Conservation (phyloP, 352 stramenopile species). For the Aphanomyces cochlioides region DNA sequence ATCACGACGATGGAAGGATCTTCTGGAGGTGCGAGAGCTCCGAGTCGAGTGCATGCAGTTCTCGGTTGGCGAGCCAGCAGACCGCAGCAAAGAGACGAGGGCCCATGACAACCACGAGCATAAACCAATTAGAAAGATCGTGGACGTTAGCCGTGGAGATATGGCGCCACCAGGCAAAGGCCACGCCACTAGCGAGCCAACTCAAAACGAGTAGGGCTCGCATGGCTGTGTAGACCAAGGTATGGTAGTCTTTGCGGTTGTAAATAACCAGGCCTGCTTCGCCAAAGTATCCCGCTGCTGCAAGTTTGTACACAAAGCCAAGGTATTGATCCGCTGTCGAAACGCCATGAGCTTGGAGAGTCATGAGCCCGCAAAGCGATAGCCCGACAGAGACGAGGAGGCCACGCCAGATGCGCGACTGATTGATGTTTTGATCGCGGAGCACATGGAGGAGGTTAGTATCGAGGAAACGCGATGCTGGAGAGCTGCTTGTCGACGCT, state of each 20-base stretch:
- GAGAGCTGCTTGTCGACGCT: background rate
- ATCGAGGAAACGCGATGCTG: background rate
- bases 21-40: background rate
- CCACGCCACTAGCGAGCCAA: conserved; percentile 1
- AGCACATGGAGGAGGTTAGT: conserved; percentile 1
- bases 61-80: background rate
- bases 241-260: background rate
- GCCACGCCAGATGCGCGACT: conserved; percentile 6
- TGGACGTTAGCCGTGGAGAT: background rate
- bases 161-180: background rate
- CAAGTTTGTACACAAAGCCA: background rate
- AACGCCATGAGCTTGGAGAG: background rate
- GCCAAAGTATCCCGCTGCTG: conserved; percentile 5
- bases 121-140: too few relatives aligned
- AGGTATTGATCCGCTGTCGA: background rate
- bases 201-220: background rate
- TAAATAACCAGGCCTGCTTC: conserved; percentile 2
- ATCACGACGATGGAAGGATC: background rate
- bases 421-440: conserved; percentile 10
- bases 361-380: background rate
- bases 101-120: background rate
- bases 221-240: background rate
- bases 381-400: background rate
- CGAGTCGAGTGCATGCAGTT: conserved; percentile 7
- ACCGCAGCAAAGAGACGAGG: conserved; percentile 3